These are phyloP conservation scores for Yarrowia sp. DNA, from an alignment of 805 yeast species.

Conservation along the genomic window DNA sequence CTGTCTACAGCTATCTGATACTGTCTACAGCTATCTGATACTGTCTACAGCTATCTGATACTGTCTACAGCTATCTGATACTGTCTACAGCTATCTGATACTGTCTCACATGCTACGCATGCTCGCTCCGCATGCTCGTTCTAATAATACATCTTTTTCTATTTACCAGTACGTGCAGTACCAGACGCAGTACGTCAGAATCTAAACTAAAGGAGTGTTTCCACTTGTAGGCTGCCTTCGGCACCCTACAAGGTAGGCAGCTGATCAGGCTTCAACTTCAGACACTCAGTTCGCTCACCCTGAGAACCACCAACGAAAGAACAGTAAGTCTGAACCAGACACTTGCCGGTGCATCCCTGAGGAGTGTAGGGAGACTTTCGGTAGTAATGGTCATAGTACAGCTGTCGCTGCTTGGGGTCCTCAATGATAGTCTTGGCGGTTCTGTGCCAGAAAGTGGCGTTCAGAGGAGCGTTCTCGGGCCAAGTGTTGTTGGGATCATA, in stretches of 20 bases:
- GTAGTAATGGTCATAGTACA: constrained; percentile 8
- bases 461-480: constrained; percentile 59
- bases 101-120: too few relatives aligned
- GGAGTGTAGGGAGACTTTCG: constrained; percentile 16
- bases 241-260: not conserved
- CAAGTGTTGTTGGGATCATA: constrained; percentile 55
- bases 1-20: too few relatives aligned
- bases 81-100: too few relatives aligned
- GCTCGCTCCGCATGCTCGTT: too few relatives aligned
- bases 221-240: too few relatives aligned
- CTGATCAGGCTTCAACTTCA: not conserved
- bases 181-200: too few relatives aligned
- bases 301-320: constrained; percentile 2
- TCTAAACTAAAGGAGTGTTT: too few relatives aligned
- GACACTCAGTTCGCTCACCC: constrained; percentile 10
- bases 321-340: not conserved
- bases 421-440: not conserved
- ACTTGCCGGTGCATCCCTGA: constrained; percentile 4
- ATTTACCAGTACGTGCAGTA: not conserved
- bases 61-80: too few relatives aligned
- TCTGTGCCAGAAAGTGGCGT: constrained; percentile 64
- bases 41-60: too few relatives aligned
- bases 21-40: too few relatives aligned
- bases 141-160: not conserved
- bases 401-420: not conserved